Evolutionary conservation across 2,329 filamentous ascomycete species (phyloP), one percentile per base, ranked within the genome.

Genomic region (Nemania diffusa): DNA sequence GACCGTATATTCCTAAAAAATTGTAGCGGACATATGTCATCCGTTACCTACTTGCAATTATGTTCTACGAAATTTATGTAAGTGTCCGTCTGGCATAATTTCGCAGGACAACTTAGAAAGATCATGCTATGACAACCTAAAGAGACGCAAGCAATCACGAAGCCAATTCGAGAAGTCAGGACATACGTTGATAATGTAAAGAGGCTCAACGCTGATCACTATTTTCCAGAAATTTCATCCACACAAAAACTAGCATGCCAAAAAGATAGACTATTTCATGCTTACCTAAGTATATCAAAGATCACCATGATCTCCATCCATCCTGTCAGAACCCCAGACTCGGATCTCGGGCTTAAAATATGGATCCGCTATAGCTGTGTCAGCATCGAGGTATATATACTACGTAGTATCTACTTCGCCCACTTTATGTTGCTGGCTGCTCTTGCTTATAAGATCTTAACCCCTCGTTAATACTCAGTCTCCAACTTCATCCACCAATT

Each of bases 171-270:
- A 20, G 27, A 17, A 1, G 24, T 20, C 5, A 48, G 9, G 24
- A 20, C 3, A 29, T 32, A 53, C 22, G 34, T 34, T 51, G 15
- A 11, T 40, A 22, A 34, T 20, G 27, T 17, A 37, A 65, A 56
- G 57, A 65, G 63, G 66, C 63, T 69, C 58, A 60, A 66, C 46
- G 53, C 52, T 20, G 57, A 65, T 62, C 55, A 15, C 20, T 22
- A 24, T 2, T 55, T 37, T 26, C 53, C 17, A 27, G 37, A 58
- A 32, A 40, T 13, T 26, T 5, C 44, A 40, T 29, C 9, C n/a
- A 24, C 22, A 34, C 34, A 3, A 11, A 57, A 3, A 44, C 34
- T 44, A 27, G 44, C 11, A 46, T 17, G 22, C 57, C 27, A 24
- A 44, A 1, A 27, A 15, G 15, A 51, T 55, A 46, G 46, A 34